These are phyloP conservation scores for Golovinomyces cichoracearum DNA, from an alignment of 2,329 filamentous ascomycete genomes.

Conservation along the genomic window DNA sequence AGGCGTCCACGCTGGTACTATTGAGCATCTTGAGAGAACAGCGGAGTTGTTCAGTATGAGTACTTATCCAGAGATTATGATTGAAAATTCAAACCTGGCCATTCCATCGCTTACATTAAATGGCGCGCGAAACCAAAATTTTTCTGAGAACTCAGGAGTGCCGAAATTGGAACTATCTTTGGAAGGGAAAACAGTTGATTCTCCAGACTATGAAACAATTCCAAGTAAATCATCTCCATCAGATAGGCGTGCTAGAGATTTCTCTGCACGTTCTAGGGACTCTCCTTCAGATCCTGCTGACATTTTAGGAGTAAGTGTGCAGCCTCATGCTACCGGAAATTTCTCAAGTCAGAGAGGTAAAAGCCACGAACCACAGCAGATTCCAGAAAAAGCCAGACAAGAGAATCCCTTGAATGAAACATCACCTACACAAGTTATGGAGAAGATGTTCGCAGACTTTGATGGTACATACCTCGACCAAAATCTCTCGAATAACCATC, in stretches of 20 bases:
- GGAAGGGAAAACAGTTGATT: conserved; percentile 8
- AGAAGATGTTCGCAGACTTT: conserved; percentile 51
- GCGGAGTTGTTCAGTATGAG: conserved; percentile 47
- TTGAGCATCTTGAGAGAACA: conserved; percentile 48
- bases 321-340: too few species aligned
- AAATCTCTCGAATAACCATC: neutral
- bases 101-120: conserved; percentile 27
- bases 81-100: conserved; percentile 41
- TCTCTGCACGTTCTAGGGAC: too few species aligned
- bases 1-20: conserved; percentile 37
- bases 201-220: neutral
- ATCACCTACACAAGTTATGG: conserved; percentile 19
- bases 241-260: too few species aligned
- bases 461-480: conserved; percentile 42
- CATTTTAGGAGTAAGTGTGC: too few species aligned
- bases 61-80: conserved; percentile 54
- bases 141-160: conserved; percentile 24
- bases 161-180: conserved; percentile 14
- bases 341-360: too few species aligned
- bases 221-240: neutral
- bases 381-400: neutral
- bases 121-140: conserved; percentile 24
- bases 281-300: too few species aligned
- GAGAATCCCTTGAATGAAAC: conserved; percentile 3
- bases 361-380: neutral